phyloP scores from a whole-genome alignment of 306 rosid genomes.

The Pachyrhizus erosus region DNA sequence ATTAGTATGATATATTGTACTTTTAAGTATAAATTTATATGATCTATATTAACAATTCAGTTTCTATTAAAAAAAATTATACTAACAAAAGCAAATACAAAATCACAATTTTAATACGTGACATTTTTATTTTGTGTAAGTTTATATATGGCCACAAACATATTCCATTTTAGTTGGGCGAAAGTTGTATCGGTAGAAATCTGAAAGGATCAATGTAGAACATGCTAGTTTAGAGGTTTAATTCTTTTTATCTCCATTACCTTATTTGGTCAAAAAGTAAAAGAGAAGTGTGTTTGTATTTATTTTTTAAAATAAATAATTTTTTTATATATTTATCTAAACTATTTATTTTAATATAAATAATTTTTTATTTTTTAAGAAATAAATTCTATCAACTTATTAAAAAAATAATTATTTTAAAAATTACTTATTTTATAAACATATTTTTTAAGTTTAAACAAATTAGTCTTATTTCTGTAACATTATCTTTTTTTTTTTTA shows the following conservation, averaged over 20 bases:
- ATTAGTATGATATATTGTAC: neutral
- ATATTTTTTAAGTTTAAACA: too few relatives aligned
- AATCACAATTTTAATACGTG: neutral
- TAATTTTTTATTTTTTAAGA: too few relatives aligned
- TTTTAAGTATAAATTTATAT: neutral
- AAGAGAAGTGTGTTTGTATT: slow-evolving; percentile 5
- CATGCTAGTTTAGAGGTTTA: slow-evolving; percentile 26
- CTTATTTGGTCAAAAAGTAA: slow-evolving; percentile 34
- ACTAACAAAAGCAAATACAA: neutral
- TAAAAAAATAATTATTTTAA: too few relatives aligned
- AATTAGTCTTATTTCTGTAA: too few relatives aligned
- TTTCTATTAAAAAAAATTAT: neutral
- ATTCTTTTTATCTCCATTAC: slow-evolving; percentile 37
- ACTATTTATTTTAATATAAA: too few relatives aligned
- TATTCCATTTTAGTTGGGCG: slow-evolving; percentile 41
- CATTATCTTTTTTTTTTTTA: too few relatives aligned
- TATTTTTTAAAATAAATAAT: too few relatives aligned
- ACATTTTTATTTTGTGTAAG: neutral
- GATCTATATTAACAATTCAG: neutral
- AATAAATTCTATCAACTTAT: too few relatives aligned
- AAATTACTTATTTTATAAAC: too few relatives aligned
- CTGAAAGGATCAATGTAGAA: slow-evolving; percentile 37
- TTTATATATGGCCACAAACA: neutral
- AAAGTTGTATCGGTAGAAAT: slow-evolving; percentile 44
- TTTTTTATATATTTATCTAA: too few relatives aligned